These are phyloP conservation scores for Spiromastix sp. DNA, from an alignment of 2,329 filamentous ascomycete species.

Conservation along the genomic window DNA sequence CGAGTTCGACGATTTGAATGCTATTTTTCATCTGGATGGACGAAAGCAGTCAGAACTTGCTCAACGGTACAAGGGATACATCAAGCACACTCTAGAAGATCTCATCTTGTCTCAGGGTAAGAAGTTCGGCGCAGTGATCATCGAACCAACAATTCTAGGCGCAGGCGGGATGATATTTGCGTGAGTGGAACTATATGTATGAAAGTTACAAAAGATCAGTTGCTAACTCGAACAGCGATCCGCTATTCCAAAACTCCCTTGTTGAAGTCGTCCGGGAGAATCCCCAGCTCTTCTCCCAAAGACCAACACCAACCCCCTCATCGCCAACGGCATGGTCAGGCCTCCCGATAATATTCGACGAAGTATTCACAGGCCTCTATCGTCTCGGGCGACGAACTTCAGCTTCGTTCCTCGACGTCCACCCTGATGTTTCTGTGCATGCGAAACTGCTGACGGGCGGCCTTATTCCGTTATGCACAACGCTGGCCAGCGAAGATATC, in stretches of 20 bases:
- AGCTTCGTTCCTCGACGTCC: slow-evolving; percentile 55
- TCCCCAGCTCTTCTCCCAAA: slow-evolving; percentile 41
- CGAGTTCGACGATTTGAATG: slow-evolving; percentile 39
- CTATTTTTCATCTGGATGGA: slow-evolving; percentile 50
- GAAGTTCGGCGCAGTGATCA: slow-evolving; percentile 65
- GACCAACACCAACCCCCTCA: slow-evolving; percentile 9
- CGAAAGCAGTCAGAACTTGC: slow-evolving; percentile 39
- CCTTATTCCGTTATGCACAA: slow-evolving; percentile 65
- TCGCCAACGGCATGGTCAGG: slow-evolving; percentile 50
- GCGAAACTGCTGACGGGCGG: slow-evolving; percentile 79
- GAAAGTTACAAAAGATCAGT: too few species aligned
- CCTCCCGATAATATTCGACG: slow-evolving; percentile 71
- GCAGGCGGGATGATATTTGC: slow-evolving; percentile 77
- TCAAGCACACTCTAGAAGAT: slow-evolving; percentile 43
- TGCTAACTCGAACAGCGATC: too few species aligned
- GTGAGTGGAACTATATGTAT: slow-evolving; percentile 39
- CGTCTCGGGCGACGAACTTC: slow-evolving; percentile 64
- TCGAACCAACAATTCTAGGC: slow-evolving; percentile 72
- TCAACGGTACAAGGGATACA: slow-evolving; percentile 49
- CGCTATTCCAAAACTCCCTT: slow-evolving; percentile 66
- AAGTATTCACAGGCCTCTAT: slow-evolving; percentile 80
- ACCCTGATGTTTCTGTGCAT: slow-evolving; percentile 69
- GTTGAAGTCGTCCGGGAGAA: slow-evolving; percentile 55
- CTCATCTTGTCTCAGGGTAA: slow-evolving; percentile 46
- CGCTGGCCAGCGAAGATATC: slow-evolving; percentile 61